phyloP scores from a whole-genome alignment of 176 grass and related monocot species.

The Aegilops umbellulata region DNA sequence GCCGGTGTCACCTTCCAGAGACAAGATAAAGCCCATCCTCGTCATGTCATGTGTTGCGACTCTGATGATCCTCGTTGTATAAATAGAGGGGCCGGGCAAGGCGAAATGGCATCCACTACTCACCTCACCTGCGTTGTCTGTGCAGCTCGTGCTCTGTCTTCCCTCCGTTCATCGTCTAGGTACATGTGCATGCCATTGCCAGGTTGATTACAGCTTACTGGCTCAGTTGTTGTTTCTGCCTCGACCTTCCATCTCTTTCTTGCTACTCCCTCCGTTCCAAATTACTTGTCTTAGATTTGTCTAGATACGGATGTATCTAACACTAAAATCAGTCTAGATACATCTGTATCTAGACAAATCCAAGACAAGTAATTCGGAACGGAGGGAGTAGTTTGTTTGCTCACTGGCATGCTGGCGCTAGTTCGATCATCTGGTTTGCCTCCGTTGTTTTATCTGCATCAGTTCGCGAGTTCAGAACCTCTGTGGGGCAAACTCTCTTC shows the following conservation, averaged over 20 bases:
- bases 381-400: background rate
- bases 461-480: background rate
- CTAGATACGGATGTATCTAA: no score
- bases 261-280: no score
- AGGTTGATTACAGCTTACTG: background rate
- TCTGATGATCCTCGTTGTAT: background rate
- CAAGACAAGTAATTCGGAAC: no score
- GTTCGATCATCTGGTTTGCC: background rate
- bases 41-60: background rate
- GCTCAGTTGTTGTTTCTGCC: background rate
- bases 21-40: background rate
- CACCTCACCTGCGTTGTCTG: no score
- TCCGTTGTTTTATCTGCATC: background rate
- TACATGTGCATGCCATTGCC: background rate
- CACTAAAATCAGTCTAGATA: no score
- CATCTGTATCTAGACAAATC: no score
- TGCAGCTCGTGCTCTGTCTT: background rate
- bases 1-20: constrained; percentile 37
- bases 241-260: background rate
- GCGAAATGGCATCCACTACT: background rate
- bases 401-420: background rate
- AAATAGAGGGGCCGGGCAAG: constrained; percentile 20
- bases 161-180: constrained; percentile 10
- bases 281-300: no score
- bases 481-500: background rate